Base-by-base conservation (phyloP, 805 yeast genomes). In the Ogataea saltuana region DNA sequence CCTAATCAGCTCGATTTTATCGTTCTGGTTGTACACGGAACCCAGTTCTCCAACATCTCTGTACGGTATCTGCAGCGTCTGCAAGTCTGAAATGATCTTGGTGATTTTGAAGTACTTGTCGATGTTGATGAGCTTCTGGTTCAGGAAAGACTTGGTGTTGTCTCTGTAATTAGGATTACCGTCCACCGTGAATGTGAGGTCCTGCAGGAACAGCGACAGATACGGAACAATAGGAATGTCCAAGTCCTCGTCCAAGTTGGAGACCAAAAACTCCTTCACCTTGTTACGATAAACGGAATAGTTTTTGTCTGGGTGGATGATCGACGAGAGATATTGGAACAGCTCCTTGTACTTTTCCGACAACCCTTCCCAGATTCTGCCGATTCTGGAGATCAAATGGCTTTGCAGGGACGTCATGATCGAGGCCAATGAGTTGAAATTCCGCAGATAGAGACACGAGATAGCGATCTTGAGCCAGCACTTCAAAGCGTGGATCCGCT, bases 391-490 rank as follows among this genome's bases (percentile, higher is more conserved):
- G 31, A 86, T 67, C 31, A 83, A 71, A 58, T 83, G 86, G 39
- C 84, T 81, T 59, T 86, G 95, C 48, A 86, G 67, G 1, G 89
- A 74, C 1, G 89, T 84, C 68, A 86, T 78, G 34, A 86, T 83
- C 1, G 91, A 83, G 2, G 91, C 90, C 48, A 86, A 67, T 0
- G 93, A 81, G 58, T 86, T 86, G 67, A 81, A 85, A 59, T 86
- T 86, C 46, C 89, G 70, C 60, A 85, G 70, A 54, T 85, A 83
- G 31, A 83, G 70, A 51, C 89, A 81, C 1, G 89, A 82, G 41
- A 83, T 70, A 0, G 88, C 86, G 25, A 85, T 72, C 55, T 83
- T 83, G 45, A 86, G 64, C 95, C 95, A 86, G 11, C 78, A 73
- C 52, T 80, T 80, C 26, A 85, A 60, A 41, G 80, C 73, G 42